Evolutionary conservation across 148 eudicot genomes (phyloP).

Genomic region (Dysphania ambrosioides): DNA sequence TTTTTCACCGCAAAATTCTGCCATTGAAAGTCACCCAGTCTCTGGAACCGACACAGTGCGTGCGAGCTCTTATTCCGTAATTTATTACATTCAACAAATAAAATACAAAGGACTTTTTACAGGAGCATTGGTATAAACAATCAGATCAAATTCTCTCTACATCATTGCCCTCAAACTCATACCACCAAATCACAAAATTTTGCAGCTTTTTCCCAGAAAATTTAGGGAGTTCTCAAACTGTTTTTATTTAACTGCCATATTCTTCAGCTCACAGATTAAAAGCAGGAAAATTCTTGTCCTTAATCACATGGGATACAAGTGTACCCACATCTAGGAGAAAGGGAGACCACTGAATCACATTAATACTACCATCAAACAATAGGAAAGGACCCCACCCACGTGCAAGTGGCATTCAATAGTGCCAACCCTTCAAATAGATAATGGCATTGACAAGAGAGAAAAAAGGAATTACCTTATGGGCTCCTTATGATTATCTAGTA

Average conservation of each 20-base stretch:
- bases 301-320: slow-evolving; percentile 23
- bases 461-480: background rate
- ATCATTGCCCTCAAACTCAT: no score
- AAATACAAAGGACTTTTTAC: no score
- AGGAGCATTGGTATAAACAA: no score
- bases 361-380: background rate
- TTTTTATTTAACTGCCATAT: background rate
- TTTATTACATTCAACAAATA: no score
- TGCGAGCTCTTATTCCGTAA: no score
- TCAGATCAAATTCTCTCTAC: no score
- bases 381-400: slow-evolving; percentile 16
- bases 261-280: slow-evolving; percentile 14
- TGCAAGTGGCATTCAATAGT: slow-evolving; percentile 13
- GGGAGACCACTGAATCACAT: slow-evolving; percentile 17
- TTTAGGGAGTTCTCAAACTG: background rate
- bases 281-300: slow-evolving; percentile 13
- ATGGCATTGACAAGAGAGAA: background rate
- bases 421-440: background rate
- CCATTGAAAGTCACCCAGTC: no score
- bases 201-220: background rate
- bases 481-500: slow-evolving; percentile 9
- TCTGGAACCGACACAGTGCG: no score
- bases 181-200: background rate
- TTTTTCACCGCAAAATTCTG: no score
- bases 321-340: slow-evolving; percentile 4